Percentiles rank a stretch among this genome's conserved stretches.
phyloP scores from a whole-genome alignment of 2,329 filamentous ascomycete species.

The Penicillium sp. region DNA sequence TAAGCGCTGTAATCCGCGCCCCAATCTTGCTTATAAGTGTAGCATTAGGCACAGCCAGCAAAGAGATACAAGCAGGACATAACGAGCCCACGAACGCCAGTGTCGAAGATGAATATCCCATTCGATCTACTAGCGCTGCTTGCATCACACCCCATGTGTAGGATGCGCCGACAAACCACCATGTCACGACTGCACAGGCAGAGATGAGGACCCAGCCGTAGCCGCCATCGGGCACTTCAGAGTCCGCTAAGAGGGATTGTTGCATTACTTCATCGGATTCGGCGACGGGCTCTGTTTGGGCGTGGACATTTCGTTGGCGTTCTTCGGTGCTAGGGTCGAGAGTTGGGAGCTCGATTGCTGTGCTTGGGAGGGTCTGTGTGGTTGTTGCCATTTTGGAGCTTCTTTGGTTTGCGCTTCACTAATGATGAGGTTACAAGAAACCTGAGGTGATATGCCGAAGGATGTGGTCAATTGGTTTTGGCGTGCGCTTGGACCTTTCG shows the following conservation, averaged over 20 bases:
- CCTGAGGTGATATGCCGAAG: not conserved
- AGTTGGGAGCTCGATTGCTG: slow-evolving; percentile 16
- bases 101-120: slow-evolving; percentile 52
- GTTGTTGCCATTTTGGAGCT: slow-evolving; percentile 12
- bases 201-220: slow-evolving; percentile 48
- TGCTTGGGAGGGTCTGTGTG: slow-evolving; percentile 16
- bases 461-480: not conserved
- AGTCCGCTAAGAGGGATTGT: slow-evolving; percentile 49
- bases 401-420: not conserved
- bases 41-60: slow-evolving; percentile 55
- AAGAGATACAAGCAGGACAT: slow-evolving; percentile 51
- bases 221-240: slow-evolving; percentile 36
- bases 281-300: slow-evolving; percentile 2
- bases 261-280: slow-evolving; percentile 38
- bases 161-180: slow-evolving; percentile 58
- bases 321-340: slow-evolving; percentile 8
- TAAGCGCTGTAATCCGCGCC: slow-evolving; percentile 46
- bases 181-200: slow-evolving; percentile 53
- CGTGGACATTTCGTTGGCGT: slow-evolving; percentile 15
- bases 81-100: slow-evolving; percentile 62
- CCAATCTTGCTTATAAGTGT: slow-evolving; percentile 55
- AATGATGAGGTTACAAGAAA: not conserved
- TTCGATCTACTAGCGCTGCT: slow-evolving; percentile 53
- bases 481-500: not conserved
- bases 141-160: slow-evolving; percentile 65